phyloP scores from a whole-genome alignment of 345 rosid species.

The Viola odorata region DNA sequence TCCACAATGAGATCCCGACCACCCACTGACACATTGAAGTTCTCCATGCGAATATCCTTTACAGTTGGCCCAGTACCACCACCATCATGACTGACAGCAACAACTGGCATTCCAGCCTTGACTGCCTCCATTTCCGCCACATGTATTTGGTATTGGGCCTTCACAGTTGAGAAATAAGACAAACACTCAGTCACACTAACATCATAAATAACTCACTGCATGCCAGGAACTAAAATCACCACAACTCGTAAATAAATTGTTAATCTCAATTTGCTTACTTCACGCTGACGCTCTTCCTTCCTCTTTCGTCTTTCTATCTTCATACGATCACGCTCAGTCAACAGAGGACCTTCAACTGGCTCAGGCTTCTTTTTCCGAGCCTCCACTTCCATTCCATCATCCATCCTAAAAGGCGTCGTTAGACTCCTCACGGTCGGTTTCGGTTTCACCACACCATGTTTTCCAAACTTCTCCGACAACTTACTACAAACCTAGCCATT shows the following conservation, averaged over 20 bases:
- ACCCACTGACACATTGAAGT: slow-evolving; percentile 85
- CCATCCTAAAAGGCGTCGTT: slow-evolving; percentile 80
- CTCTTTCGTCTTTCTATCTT: slow-evolving; percentile 89
- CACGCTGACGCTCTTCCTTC: slow-evolving; percentile 96
- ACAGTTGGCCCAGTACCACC: slow-evolving; percentile 69
- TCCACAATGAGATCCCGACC: slow-evolving; percentile 97
- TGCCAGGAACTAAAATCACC: not conserved
- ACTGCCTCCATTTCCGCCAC: slow-evolving; percentile 95
- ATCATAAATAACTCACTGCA: not conserved
- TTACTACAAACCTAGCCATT: slow-evolving; percentile 62
- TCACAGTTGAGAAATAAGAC: slow-evolving; percentile 9
- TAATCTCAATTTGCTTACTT: slow-evolving; percentile 30
- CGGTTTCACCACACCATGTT: slow-evolving; percentile 77
- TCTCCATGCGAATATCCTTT: slow-evolving; percentile 92
- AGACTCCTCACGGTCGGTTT: slow-evolving; percentile 83
- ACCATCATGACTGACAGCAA: slow-evolving; percentile 66
- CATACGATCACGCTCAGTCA: slow-evolving; percentile 71
- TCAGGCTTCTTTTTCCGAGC: slow-evolving; percentile 90
- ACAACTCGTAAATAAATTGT: not conserved
- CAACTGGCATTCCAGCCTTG: slow-evolving; percentile 90
- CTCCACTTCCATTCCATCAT: slow-evolving; percentile 98
- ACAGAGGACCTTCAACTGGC: slow-evolving; percentile 68
- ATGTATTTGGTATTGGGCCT: slow-evolving; percentile 89
- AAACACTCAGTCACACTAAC: not conserved
- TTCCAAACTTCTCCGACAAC: slow-evolving; percentile 78